Evolutionary conservation across 2,329 filamentous ascomycete genomes (phyloP), one percentile per base, ranked within the genome.

Genomic region (Xenoacremonium recifei): DNA sequence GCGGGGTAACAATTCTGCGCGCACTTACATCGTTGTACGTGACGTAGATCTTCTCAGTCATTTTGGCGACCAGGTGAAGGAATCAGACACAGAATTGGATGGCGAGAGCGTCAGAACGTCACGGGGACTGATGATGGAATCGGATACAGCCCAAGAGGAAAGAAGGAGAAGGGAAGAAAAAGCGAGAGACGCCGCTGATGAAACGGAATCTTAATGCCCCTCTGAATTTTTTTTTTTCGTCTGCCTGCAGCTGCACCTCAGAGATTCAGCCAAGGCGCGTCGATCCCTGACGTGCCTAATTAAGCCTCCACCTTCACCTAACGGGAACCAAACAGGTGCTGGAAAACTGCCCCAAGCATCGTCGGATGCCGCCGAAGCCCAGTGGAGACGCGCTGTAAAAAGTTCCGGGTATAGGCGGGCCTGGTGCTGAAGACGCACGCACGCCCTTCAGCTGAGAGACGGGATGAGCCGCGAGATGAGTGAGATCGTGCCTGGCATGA

Each of bases 31-130:
- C 82, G 68, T 95, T 95, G 72, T 95, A 95, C 57, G 88, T 93
- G 64, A 93, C 83, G 73, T 92, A 95, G 66, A 90, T 69, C 68
- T 95, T 95, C 69, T 92, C 77, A 53, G 87, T 79, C 86, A 91
- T 91, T 47, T 73, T 85, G 69, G 59, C 49, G 51, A 46, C 40
- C 42, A 45, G 45, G 44, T 35, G 34, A 19, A 20, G 38, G 38
- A 25, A 17, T 16, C n/a, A n/a, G n/a, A n/a, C n/a, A n/a, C n/a
- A n/a, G n/a, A n/a, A 27, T 27, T 13, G 23, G 23, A 7, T 7
- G 7, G 23, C 13, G 9, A 27, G 9, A 27, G 23, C 23, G 23
- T 27, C 23, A 27, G 13, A 27, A 27, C 13, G 23, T 13, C 23
- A 27, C 36, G 36, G 25, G 21, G 37, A 42, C 34, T 20, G 31